Evolutionary conservation across 2,329 filamentous ascomycete species (phyloP).

Genomic region (Ceratocystis albifundus): DNA sequence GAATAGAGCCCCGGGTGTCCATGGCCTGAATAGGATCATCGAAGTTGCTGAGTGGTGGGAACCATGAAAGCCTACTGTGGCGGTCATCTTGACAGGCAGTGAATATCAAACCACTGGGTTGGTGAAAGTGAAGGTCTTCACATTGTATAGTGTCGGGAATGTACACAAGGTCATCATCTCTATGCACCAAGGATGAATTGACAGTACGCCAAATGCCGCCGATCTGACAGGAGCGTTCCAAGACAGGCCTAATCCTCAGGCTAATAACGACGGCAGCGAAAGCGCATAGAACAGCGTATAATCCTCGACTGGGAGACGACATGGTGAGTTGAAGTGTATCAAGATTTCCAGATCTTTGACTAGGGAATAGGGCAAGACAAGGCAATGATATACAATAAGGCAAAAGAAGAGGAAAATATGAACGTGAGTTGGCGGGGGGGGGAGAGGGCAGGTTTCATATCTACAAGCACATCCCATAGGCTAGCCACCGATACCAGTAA

Average conservation of each 20-base stretch:
- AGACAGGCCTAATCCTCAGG: constrained; percentile 2
- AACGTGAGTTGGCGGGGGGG: background rate
- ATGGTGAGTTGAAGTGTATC: background rate
- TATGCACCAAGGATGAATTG: constrained; percentile 24
- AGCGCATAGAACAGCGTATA: constrained; percentile 4
- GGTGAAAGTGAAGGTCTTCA: constrained; percentile 49
- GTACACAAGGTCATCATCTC: constrained; percentile 29
- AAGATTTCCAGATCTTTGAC: background rate
- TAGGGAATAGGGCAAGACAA: background rate
- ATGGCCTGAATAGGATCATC: constrained; percentile 31
- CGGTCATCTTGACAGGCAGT: constrained; percentile 43
- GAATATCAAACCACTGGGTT: constrained; percentile 39
- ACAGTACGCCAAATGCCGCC: constrained; percentile 28
- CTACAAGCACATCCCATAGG: background rate
- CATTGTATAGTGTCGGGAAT: constrained; percentile 45
- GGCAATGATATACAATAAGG: background rate
- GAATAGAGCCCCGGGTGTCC: constrained; percentile 35
- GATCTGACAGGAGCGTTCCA: constrained; percentile 23
- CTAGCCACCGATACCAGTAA: background rate
- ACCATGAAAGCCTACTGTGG: constrained; percentile 39
- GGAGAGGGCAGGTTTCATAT: background rate
- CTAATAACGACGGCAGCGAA: background rate
- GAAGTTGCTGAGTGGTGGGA: constrained; percentile 38
- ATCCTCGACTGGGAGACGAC: background rate
- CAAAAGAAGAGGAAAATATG: background rate